phyloP scores from a whole-genome alignment of 139 green algal species.

The Picochlorum sp. region DNA sequence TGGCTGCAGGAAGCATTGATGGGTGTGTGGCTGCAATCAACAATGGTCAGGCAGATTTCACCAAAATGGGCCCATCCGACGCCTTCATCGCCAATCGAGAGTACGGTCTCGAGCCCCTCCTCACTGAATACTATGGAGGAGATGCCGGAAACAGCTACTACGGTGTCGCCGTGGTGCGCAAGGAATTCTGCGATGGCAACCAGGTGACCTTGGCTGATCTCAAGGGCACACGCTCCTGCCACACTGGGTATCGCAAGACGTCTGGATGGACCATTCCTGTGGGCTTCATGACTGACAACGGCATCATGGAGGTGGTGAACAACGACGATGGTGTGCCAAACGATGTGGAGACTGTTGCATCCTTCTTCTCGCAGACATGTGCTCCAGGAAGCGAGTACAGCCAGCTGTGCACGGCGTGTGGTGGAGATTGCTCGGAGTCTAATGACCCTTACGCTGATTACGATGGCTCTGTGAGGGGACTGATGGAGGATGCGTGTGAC shows the following conservation, averaged over 20 bases:
- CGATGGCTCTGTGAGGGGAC: slow-evolving; percentile 30
- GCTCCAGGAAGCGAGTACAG: slow-evolving; percentile 13
- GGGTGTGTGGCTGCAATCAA: slow-evolving; percentile 5
- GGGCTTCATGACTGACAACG: slow-evolving; percentile 8
- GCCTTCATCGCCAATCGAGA: neutral
- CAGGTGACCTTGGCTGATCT: slow-evolving; percentile 16
- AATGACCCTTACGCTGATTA: slow-evolving; percentile 38
- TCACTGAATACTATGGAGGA: slow-evolving; percentile 5
- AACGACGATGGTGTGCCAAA: slow-evolving; percentile 1
- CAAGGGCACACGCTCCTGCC: slow-evolving; percentile 29
- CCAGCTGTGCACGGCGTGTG: slow-evolving; percentile 24
- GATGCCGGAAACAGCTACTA: slow-evolving; percentile 17
- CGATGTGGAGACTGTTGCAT: slow-evolving; percentile 21
- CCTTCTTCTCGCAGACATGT: slow-evolving; percentile 27
- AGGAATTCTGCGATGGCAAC: slow-evolving; percentile 7
- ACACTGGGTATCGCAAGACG: slow-evolving; percentile 32
- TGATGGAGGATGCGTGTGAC: slow-evolving; percentile 40
- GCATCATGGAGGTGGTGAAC: slow-evolving; percentile 7
- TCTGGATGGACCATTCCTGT: slow-evolving; percentile 24
- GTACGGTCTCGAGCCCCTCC: slow-evolving; percentile 4
- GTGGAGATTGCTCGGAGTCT: slow-evolving; percentile 18
- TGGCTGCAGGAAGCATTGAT: slow-evolving; percentile 8
- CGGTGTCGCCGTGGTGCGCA: slow-evolving; percentile 14
- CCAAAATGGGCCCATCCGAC: slow-evolving; percentile 4
- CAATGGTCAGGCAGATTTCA: slow-evolving; percentile 4